phyloP scores from a whole-genome alignment of 106 monocot species.

The Apostasia shenzhenica region DNA sequence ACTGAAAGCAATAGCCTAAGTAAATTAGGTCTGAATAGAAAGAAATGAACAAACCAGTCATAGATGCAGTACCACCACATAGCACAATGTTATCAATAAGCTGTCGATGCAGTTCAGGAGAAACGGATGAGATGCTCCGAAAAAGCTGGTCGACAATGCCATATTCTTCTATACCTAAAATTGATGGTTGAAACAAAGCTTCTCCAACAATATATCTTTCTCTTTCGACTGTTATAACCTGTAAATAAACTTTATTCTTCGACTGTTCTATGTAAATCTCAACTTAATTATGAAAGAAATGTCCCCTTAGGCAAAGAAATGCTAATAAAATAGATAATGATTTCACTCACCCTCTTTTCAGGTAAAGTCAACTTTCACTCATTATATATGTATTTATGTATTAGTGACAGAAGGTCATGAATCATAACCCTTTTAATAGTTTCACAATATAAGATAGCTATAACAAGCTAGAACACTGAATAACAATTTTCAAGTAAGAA shows the following conservation, averaged over 20 bases:
- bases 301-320: no score
- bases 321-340: no score
- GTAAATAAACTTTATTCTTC: slow-evolving; percentile 13
- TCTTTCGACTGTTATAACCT: slow-evolving; percentile 84
- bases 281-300: no score
- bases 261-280: background rate
- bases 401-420: no score
- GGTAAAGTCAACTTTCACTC: no score
- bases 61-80: slow-evolving; percentile 86
- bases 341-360: no score
- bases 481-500: no score
- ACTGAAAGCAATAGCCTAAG: background rate
- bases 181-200: slow-evolving; percentile 85
- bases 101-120: slow-evolving; percentile 90
- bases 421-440: no score
- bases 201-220: slow-evolving; percentile 86
- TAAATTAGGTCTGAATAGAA: background rate
- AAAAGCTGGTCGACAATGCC: slow-evolving; percentile 94
- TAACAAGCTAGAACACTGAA: no score
- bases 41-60: slow-evolving; percentile 45
- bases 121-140: slow-evolving; percentile 70
- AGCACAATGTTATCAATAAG: slow-evolving; percentile 90
- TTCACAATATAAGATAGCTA: no score
- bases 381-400: no score
- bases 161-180: slow-evolving; percentile 82